A percentile compares a stretch with the other conserved stretches of the same genome.
Conservation (phyloP, 352 stramenopile genomes). For the Plasmopara viticola region DNA sequence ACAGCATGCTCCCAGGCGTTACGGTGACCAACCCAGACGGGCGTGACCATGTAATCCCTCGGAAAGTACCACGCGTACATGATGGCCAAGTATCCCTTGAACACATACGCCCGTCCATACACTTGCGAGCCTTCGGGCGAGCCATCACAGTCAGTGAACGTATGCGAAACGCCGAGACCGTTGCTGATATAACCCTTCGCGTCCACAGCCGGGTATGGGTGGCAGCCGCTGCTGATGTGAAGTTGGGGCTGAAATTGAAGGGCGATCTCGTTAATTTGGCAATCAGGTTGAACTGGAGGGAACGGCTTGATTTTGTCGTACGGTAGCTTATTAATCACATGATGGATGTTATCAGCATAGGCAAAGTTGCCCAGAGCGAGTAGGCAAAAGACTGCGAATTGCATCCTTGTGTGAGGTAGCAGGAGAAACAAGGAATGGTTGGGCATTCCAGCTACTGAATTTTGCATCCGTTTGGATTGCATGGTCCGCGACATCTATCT, state of each 20-base stretch:
- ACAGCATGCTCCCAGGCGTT: conserved; percentile 3
- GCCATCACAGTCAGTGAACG: background rate
- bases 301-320: background rate
- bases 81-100: background rate
- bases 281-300: background rate
- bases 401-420: background rate
- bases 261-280: background rate
- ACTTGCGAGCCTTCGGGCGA: background rate
- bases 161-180: background rate
- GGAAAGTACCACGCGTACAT: conserved; percentile 11
- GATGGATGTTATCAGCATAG: background rate
- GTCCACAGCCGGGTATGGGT: conserved; percentile 1
- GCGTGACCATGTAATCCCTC: conserved; percentile 1
- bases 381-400: background rate
- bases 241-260: background rate
- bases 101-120: background rate
- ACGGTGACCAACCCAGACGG: background rate
- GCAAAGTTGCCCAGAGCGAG: background rate
- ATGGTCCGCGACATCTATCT: too few relatives aligned
- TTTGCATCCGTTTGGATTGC: too few relatives aligned
- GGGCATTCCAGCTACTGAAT: background rate
- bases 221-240: background rate
- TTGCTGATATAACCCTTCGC: background rate
- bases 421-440: background rate
- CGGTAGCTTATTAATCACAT: background rate